phyloP scores from a whole-genome alignment of 2,329 filamentous ascomycete species.

The Decorospora gaudefroyi region DNA sequence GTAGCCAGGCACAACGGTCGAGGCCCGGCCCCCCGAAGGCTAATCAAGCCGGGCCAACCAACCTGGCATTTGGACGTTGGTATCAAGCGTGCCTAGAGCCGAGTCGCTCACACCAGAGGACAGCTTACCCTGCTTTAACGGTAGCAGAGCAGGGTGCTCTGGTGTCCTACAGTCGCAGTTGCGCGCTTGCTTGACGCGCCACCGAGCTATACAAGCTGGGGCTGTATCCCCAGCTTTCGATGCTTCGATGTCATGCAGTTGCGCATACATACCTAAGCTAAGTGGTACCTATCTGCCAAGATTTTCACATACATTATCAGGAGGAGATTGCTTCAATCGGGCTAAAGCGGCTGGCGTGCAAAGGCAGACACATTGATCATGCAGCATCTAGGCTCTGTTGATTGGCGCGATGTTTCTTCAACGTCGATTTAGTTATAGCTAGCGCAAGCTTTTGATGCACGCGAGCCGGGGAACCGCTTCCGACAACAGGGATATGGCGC shows the following conservation, averaged over 20 bases:
- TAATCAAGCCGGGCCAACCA: too few species aligned
- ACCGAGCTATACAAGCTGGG: slow-evolving; percentile 5
- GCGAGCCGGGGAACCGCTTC: slow-evolving; percentile 22
- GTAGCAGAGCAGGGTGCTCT: neutral
- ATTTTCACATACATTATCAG: slow-evolving; percentile 2
- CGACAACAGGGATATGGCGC: slow-evolving; percentile 13
- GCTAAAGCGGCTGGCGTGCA: slow-evolving; percentile 12
- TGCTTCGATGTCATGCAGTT: slow-evolving; percentile 17
- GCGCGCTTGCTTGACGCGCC: slow-evolving; percentile 7
- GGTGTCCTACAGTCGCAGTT: slow-evolving; percentile 2
- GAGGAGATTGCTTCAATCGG: slow-evolving; percentile 9
- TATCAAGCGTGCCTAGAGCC: neutral
- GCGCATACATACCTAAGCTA: slow-evolving; percentile 25
- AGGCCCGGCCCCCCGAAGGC: too few species aligned
- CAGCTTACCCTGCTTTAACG: neutral
- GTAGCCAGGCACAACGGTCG: too few species aligned
- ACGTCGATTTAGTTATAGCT: slow-evolving; percentile 17
- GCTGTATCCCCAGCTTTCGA: slow-evolving; percentile 9
- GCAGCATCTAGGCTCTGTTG: slow-evolving; percentile 7
- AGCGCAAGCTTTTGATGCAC: slow-evolving; percentile 17
- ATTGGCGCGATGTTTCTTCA: slow-evolving; percentile 23
- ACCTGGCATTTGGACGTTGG: too few species aligned
- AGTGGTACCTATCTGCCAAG: slow-evolving; percentile 6
- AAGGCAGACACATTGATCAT: slow-evolving; percentile 16
- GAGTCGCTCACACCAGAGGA: neutral